phyloP scores from a whole-genome alignment of 2,329 filamentous ascomycete genomes.

The Paecilomyces sp. region DNA sequence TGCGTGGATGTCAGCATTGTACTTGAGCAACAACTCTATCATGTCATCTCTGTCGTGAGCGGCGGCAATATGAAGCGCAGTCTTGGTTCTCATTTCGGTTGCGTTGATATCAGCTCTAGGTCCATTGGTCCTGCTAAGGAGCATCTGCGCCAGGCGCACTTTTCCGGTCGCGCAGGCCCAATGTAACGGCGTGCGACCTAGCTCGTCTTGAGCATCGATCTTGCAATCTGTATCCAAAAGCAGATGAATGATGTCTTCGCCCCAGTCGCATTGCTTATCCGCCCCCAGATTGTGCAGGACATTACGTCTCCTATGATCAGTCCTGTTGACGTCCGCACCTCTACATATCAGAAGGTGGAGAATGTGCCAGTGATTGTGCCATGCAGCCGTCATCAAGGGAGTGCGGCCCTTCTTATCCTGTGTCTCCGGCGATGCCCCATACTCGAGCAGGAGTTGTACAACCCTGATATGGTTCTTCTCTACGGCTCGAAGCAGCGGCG shows the following conservation, averaged over 20 bases:
- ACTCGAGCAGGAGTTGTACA: slow-evolving; percentile 35
- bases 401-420: slow-evolving; percentile 40
- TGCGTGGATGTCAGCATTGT: slow-evolving; percentile 41
- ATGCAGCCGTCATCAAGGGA: slow-evolving; percentile 38
- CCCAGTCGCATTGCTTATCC: slow-evolving; percentile 43
- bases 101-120: slow-evolving; percentile 34
- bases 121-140: slow-evolving; percentile 33
- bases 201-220: slow-evolving; percentile 38
- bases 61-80: slow-evolving; percentile 45
- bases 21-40: slow-evolving; percentile 34
- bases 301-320: slow-evolving; percentile 22
- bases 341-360: slow-evolving; percentile 30
- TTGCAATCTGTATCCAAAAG: slow-evolving; percentile 32
- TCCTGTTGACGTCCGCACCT: slow-evolving; percentile 28
- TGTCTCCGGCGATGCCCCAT: slow-evolving; percentile 23
- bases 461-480: slow-evolving; percentile 37
- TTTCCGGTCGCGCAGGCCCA: slow-evolving; percentile 55
- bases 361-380: slow-evolving; percentile 33
- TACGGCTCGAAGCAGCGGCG: slow-evolving; percentile 31
- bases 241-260: slow-evolving; percentile 35
- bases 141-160: slow-evolving; percentile 40
- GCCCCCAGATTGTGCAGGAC: slow-evolving; percentile 38
- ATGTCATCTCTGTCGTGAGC: slow-evolving; percentile 35
- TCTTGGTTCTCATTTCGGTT: slow-evolving; percentile 35
- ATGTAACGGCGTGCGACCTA: slow-evolving; percentile 48